Percentiles rank a stretch among this genome's conserved stretches.
Conservation (phyloP, 2,329 filamentous ascomycete species). For the Fusarium sp. region DNA sequence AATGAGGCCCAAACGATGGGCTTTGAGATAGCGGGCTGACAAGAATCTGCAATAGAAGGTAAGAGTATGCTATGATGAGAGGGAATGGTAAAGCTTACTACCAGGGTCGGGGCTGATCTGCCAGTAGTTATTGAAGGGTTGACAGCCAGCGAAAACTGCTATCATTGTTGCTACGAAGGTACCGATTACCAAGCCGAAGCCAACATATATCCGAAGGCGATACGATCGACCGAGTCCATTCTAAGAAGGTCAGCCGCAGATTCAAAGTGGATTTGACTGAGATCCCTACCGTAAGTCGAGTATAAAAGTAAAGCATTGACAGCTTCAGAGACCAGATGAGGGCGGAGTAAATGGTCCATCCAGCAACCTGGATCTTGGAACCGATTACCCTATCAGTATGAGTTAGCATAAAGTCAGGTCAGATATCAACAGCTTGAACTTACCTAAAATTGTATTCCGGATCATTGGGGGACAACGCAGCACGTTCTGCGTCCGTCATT, state of each 20-base stretch:
- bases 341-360: conserved; percentile 65
- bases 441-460: conserved; percentile 57
- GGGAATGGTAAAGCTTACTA: conserved; percentile 52
- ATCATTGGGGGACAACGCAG: conserved; percentile 55
- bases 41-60: conserved; percentile 52
- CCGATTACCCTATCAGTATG: conserved; percentile 57
- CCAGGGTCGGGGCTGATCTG: conserved; percentile 70
- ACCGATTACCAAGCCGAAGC: conserved; percentile 59
- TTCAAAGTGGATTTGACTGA: accelerated
- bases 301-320: conserved; percentile 68
- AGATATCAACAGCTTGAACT: too few relatives aligned
- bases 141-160: conserved; percentile 63
- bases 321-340: conserved; percentile 67
- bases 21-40: conserved; percentile 62
- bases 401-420: background rate
- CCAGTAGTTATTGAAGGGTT: conserved; percentile 66
- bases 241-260: conserved; percentile 42
- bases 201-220: conserved; percentile 60
- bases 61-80: background rate
- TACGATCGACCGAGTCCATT: conserved; percentile 54
- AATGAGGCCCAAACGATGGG: conserved; percentile 64
- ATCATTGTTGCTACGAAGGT: conserved; percentile 64
- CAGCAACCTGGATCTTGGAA: conserved; percentile 66
- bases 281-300: conserved; percentile 58
- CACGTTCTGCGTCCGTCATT: conserved; percentile 63